phyloP scores from a whole-genome alignment of 768 basidiomycete genomes.

The Naganishia friedmannii region DNA sequence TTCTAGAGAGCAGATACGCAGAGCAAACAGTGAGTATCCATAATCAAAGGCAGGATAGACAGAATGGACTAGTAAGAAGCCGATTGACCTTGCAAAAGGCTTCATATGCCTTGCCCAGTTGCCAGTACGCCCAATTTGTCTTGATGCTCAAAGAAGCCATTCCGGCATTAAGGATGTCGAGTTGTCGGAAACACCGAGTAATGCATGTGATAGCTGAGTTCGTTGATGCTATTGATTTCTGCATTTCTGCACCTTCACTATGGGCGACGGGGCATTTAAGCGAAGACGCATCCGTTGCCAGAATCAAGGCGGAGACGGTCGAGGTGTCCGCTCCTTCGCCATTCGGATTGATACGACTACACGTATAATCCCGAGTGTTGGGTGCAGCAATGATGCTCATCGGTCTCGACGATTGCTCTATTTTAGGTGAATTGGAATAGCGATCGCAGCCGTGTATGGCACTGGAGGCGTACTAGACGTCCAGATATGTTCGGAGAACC shows the following conservation, averaged over 20 bases:
- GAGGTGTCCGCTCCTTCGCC: background rate
- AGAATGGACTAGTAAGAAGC: background rate
- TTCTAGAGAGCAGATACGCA: background rate
- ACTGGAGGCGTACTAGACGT: background rate
- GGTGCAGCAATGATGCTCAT: background rate
- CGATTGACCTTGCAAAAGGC: background rate
- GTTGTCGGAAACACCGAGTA: conserved; percentile 2
- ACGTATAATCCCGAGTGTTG: background rate
- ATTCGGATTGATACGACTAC: background rate
- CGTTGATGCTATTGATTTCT: background rate
- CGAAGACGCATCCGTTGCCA: background rate
- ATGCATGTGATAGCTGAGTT: background rate
- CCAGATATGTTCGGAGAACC: background rate
- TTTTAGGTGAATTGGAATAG: background rate
- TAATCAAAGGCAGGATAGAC: background rate
- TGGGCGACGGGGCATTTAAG: background rate
- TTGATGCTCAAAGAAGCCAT: too few relatives aligned
- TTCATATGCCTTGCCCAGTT: too few relatives aligned
- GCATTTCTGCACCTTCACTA: background rate
- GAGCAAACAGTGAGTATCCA: background rate
- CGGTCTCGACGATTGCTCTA: background rate
- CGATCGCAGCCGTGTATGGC: background rate
- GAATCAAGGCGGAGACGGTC: background rate
- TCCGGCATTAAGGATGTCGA: background rate
- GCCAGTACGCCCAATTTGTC: too few relatives aligned